These are phyloP conservation scores for Pleurotus eryngii DNA, from an alignment of 768 basidiomycete species.

Conservation along the genomic window DNA sequence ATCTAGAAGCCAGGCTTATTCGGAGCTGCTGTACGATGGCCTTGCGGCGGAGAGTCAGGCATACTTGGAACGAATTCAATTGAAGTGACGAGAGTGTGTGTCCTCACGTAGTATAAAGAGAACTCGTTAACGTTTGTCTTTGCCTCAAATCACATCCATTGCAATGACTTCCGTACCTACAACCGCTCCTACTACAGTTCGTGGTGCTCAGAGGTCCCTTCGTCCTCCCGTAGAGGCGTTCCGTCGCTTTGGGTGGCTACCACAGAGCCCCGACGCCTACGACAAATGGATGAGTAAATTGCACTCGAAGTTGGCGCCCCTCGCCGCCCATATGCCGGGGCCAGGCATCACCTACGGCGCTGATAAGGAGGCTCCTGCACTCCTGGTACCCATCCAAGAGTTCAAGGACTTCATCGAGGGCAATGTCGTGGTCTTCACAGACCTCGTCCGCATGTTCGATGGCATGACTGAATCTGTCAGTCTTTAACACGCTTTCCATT, in stretches of 20 bases:
- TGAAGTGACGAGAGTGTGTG: too few relatives aligned
- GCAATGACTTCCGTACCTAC: background rate
- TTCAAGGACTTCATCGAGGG: constrained; percentile 27
- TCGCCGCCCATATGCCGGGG: background rate
- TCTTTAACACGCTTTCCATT: background rate
- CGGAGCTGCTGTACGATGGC: too few relatives aligned
- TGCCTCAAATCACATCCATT: too few relatives aligned
- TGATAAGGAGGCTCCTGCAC: background rate
- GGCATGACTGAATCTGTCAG: background rate
- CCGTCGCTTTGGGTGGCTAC: constrained; percentile 1
- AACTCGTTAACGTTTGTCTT: too few relatives aligned
- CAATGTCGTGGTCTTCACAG: constrained; percentile 24
- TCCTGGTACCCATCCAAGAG: constrained; percentile 16
- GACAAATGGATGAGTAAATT: background rate
- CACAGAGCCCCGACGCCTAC: constrained; percentile 1
- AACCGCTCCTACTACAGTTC: background rate
- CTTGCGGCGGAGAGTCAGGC: too few relatives aligned
- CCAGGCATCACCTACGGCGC: background rate
- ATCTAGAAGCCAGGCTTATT: too few relatives aligned
- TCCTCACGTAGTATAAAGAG: too few relatives aligned
- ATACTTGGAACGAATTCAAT: too few relatives aligned
- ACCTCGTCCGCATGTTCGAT: constrained; percentile 31
- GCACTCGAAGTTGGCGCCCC: background rate
- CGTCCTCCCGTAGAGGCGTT: background rate
- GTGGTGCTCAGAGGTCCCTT: background rate